Evolutionary conservation across 2,329 filamentous ascomycete genomes (phyloP), one percentile per base, ranked within the genome.

Genomic region (Leptodontidium sp.): DNA sequence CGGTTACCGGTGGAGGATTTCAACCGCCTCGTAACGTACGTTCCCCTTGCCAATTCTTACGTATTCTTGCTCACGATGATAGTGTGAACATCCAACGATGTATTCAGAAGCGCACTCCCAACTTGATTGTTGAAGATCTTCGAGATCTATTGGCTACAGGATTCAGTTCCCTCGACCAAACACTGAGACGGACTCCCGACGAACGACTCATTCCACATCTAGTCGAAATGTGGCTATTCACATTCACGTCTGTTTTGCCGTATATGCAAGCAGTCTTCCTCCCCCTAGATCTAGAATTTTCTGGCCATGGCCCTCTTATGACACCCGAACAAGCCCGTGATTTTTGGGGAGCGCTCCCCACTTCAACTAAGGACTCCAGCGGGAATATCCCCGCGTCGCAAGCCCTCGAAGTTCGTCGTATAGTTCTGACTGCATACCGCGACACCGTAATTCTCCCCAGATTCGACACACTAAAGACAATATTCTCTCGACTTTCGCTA

Each of bases 221-320:
- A 0, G 95, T 98, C 2, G 93, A 97, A 78, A 90, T 98, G 77
- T 99, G 96, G 96, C 88, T 97, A 68, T 90, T 96, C 58, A 94
- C 96, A 0, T 98, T 98, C 76, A 95, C 93, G 2, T 92, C 88
- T 7, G 93, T 98, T 47, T 82, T 98, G 5, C 96, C 96, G 0
- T 98, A 97, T 77, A 90, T 99, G 75, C 95, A 98, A 82, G 94
- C 95, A 0, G 94, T 98, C 0, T 98, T 99, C 77, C 83, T 99
- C 1, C 96, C 94, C 0, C 83, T 99, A 0, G 96, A 99, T 77
- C 87, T 97, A 12, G 96, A 99, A 78, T 97, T 99, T 78, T 91
- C 93, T 64, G 96, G 95, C 6, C 87, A 87, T 58, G 96, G 96
- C 17, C 84, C 88, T 0, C 87, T 98, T 66, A 91, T 98, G 87